A percentile compares a stretch with the other conserved stretches of the same genome.
Evolutionary conservation across 2,329 filamentous ascomycete genomes (phyloP).

Genomic region (Aureobasidium namibiae): DNA sequence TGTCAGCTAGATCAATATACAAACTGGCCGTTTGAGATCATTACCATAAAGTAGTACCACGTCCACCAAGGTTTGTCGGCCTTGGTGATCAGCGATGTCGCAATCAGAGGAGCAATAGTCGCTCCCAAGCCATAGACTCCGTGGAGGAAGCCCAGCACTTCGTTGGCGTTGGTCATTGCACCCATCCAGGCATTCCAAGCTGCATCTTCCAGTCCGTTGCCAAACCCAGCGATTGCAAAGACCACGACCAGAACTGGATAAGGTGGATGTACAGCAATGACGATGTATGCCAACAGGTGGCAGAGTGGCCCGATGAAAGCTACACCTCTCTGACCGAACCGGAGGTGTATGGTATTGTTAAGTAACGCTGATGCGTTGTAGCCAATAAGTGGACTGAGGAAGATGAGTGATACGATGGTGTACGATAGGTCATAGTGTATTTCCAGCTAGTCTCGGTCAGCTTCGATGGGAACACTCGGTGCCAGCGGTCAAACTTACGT

Average conservation of each 20-base stretch:
- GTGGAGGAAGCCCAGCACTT: slow-evolving; percentile 65
- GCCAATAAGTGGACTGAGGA: slow-evolving; percentile 58
- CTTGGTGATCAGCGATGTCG: slow-evolving; percentile 63
- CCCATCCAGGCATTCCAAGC: slow-evolving; percentile 58
- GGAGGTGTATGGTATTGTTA: slow-evolving; percentile 58
- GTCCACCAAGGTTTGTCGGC: slow-evolving; percentile 57
- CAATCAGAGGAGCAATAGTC: slow-evolving; percentile 59
- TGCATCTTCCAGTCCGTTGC: slow-evolving; percentile 60
- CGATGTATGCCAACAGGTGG: slow-evolving; percentile 57
- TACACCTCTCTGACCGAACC: slow-evolving; percentile 62
- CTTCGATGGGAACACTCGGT: not conserved
- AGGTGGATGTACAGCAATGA: slow-evolving; percentile 59
- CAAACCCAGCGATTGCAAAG: slow-evolving; percentile 59
- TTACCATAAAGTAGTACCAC: slow-evolving; percentile 72
- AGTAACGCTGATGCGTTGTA: slow-evolving; percentile 55
- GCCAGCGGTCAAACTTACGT: slow-evolving; percentile 25
- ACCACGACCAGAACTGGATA: slow-evolving; percentile 59
- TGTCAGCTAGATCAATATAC: not conserved
- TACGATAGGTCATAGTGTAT: slow-evolving; percentile 55
- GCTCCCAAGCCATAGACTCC: slow-evolving; percentile 65
- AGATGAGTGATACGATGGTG: slow-evolving; percentile 56
- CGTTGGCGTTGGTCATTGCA: slow-evolving; percentile 65
- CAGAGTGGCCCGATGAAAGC: slow-evolving; percentile 56
- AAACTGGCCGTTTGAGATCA: not conserved
- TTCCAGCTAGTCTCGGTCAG: slow-evolving; percentile 41